Conservation (phyloP, 2,329 filamentous ascomycete species). For the Didymella exigua region DNA sequence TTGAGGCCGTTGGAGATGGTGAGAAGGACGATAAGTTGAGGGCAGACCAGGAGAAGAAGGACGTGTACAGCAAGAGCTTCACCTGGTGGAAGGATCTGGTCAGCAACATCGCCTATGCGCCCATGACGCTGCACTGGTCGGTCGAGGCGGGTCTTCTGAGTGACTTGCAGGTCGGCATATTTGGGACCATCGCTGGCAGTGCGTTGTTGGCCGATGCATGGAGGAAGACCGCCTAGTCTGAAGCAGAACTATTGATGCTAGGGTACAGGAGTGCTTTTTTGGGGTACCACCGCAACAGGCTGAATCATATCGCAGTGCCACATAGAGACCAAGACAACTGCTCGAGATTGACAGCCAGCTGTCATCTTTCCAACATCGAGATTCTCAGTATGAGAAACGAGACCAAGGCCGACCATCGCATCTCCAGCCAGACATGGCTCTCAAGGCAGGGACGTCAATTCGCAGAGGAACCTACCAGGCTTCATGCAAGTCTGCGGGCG, state of each 20-base stretch:
- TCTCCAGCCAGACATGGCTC: too few relatives aligned
- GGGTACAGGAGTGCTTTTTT: too few relatives aligned
- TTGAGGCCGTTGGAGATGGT: constrained; percentile 46
- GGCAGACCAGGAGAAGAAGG: constrained; percentile 31
- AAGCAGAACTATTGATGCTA: not conserved
- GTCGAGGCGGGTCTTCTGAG: constrained; percentile 62
- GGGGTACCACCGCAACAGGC: too few relatives aligned
- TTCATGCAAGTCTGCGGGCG: too few relatives aligned
- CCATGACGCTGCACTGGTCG: constrained; percentile 85
- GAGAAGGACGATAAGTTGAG: constrained; percentile 57
- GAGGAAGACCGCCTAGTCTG: constrained; percentile 44
- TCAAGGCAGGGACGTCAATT: too few relatives aligned
- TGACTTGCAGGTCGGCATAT: constrained; percentile 62
- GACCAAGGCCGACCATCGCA: too few relatives aligned
- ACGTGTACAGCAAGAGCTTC: constrained; percentile 39
- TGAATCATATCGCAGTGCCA: too few relatives aligned
- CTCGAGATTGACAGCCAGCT: too few relatives aligned
- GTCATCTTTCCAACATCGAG: too few relatives aligned
- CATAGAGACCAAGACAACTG: too few relatives aligned
- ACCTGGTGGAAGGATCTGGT: constrained; percentile 70
- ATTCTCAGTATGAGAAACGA: too few relatives aligned
- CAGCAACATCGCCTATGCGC: constrained; percentile 76
- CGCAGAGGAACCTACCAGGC: too few relatives aligned
- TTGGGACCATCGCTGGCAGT: constrained; percentile 59
- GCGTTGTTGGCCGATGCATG: constrained; percentile 55